Conservation (phyloP, 2,329 filamentous ascomycete genomes). For the Metarhizium robertsii region DNA sequence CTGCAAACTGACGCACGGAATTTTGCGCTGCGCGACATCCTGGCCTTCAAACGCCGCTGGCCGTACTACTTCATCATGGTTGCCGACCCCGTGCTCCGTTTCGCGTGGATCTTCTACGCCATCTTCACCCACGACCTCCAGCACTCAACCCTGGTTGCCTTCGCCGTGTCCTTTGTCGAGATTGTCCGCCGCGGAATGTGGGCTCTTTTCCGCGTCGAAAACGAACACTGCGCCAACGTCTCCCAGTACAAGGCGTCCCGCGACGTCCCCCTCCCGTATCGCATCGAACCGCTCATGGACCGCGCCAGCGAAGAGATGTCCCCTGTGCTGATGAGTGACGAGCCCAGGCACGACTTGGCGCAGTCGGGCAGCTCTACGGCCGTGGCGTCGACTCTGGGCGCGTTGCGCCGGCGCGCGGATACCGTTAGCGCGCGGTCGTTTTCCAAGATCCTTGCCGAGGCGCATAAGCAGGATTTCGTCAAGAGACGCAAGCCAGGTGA, state of each 20-base stretch:
- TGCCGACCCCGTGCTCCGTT: constrained; percentile 75
- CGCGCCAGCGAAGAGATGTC: constrained; percentile 27
- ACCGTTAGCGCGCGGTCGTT: constrained; percentile 28
- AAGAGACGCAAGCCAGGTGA: constrained; percentile 49
- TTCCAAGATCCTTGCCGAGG: constrained; percentile 63
- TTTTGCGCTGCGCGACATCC: constrained; percentile 62
- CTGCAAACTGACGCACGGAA: constrained; percentile 64
- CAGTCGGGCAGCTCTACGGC: constrained; percentile 12
- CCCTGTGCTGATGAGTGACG: constrained; percentile 8
- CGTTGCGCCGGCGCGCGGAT: constrained; percentile 23
- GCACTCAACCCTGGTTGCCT: constrained; percentile 75
- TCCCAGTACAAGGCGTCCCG: constrained; percentile 80
- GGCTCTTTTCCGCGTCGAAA: constrained; percentile 90
- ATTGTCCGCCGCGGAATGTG: constrained; percentile 80
- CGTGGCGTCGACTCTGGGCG: constrained; percentile 12
- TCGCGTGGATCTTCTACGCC: constrained; percentile 90
- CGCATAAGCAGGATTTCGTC: constrained; percentile 88
- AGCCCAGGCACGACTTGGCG: constrained; percentile 5
- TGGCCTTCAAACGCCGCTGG: constrained; percentile 71
- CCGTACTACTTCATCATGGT: constrained; percentile 81
- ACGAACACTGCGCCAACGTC: constrained; percentile 93
- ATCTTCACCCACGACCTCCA: constrained; percentile 73
- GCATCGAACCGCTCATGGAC: constrained; percentile 40
- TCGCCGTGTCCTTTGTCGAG: constrained; percentile 69
- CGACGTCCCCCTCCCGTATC: constrained; percentile 80